phyloP scores from a whole-genome alignment of 2,329 filamentous ascomycete species.

The Pseudogymnoascus sp. region DNA sequence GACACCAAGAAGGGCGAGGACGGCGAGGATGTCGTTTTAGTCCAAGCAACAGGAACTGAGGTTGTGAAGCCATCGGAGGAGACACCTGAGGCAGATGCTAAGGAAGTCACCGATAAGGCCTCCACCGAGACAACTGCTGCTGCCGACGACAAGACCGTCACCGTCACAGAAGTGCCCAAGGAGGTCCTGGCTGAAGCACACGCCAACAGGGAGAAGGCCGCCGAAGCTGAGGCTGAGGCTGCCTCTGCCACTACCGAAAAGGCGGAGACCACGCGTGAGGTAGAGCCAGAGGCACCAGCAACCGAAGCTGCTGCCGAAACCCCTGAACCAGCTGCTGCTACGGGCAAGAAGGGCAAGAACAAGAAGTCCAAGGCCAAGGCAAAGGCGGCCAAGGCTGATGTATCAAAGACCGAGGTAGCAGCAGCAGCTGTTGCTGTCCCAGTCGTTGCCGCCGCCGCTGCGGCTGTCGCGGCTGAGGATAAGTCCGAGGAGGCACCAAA shows the following conservation, averaged over 20 bases:
- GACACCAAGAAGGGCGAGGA: neutral
- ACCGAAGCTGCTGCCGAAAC: neutral
- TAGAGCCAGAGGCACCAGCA: neutral
- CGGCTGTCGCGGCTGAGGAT: neutral
- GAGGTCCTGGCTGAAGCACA: neutral
- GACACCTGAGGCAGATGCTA: neutral
- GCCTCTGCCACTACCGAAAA: neutral
- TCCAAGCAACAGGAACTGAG: neutral
- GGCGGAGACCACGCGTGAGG: neutral
- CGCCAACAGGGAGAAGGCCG: neutral
- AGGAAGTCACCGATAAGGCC: neutral
- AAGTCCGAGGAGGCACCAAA: neutral
- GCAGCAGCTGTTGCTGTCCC: neutral
- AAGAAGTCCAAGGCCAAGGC: neutral
- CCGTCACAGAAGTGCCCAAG: conserved; percentile 1
- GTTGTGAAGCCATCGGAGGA: neutral
- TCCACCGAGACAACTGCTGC: neutral
- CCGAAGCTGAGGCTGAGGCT: neutral
- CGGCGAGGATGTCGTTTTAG: neutral
- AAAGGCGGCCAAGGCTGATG: neutral
- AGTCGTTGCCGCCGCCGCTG: neutral
- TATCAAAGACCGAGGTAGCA: neutral
- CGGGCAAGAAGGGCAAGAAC: conserved; percentile 1
- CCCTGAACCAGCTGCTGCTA: neutral
- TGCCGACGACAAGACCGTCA: neutral